A percentile compares a stretch with the other conserved stretches of the same genome.
Conservation (phyloP, 202 grass and related monocot species). For the Setaria viridis region DNA sequence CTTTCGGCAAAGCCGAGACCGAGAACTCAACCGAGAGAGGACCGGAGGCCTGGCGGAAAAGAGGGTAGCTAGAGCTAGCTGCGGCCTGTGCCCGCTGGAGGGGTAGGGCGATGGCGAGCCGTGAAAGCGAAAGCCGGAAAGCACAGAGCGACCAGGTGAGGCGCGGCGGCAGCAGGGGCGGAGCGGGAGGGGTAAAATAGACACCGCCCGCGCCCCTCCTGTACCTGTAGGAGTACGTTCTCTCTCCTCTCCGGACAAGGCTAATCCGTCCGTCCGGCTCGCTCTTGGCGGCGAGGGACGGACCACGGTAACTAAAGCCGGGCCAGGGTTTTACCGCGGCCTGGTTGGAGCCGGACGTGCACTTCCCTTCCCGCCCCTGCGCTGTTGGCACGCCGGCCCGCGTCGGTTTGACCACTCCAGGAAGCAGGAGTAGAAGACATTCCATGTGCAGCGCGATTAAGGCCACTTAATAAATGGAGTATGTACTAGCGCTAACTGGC, state of each 20-base stretch:
- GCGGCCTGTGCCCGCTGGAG: conserved; percentile 8
- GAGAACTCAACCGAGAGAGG: conserved; percentile 13
- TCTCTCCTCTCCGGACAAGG: no score
- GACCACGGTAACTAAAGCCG: neutral
- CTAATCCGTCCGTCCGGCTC: no score
- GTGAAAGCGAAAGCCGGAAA: conserved; percentile 58
- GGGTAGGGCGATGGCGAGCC: conserved; percentile 16
- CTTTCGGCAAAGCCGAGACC: conserved; percentile 69
- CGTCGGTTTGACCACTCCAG: conserved; percentile 26
- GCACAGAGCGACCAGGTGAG: neutral
- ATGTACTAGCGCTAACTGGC: neutral
- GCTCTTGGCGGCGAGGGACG: no score
- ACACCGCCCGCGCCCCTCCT: neutral
- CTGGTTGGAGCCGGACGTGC: neutral
- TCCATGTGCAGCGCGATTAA: conserved; percentile 55
- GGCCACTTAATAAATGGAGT: conserved; percentile 10
- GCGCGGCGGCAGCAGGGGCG: neutral
- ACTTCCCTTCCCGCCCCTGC: no score
- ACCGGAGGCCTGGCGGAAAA: neutral
- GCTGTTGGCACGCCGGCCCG: neutral
- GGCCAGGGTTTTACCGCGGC: neutral
- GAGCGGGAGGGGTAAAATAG: conserved; percentile 36
- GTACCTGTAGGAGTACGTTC: no score
- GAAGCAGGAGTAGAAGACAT: conserved; percentile 41
- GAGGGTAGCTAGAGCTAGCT: neutral